Conservation (phyloP, 306 rosid species). For the Cucumis cinereus region DNA sequence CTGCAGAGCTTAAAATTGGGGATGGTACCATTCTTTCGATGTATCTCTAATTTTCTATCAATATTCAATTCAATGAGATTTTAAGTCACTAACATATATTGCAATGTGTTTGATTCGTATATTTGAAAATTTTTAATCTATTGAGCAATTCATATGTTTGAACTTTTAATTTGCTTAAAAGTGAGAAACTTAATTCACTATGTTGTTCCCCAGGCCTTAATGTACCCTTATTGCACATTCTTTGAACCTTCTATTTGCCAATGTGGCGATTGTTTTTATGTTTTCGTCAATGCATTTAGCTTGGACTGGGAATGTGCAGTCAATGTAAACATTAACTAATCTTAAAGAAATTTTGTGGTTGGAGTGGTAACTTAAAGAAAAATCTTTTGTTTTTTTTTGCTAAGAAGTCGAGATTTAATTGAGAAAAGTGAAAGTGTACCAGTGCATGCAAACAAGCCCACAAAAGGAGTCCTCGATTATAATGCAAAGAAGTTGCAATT, state of each 20-base stretch:
- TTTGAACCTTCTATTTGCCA: background rate
- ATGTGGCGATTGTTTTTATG: background rate
- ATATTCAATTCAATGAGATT: background rate
- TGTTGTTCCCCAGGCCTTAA: background rate
- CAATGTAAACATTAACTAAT: background rate
- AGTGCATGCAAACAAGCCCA: background rate
- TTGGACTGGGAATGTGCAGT: background rate
- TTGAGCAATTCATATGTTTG: background rate
- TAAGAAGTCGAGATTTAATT: background rate
- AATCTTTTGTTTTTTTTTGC: too few species aligned
- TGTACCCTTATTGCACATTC: background rate
- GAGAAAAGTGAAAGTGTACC: background rate
- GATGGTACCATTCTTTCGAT: slow-evolving; percentile 36
- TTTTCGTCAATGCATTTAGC: too few species aligned
- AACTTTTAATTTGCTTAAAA: background rate
- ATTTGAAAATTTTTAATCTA: background rate
- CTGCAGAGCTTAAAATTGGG: slow-evolving; percentile 93
- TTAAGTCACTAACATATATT: background rate
- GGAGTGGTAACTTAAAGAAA: background rate
- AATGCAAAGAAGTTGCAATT: background rate
- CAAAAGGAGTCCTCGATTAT: background rate
- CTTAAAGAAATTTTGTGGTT: background rate
- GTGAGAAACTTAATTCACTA: background rate
- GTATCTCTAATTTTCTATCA: background rate
- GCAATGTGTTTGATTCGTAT: background rate